Percentiles rank a stretch among this genome's conserved stretches.
Conservation (phyloP, 2,329 filamentous ascomycete genomes). For the Aspergillus pseudoterreus region DNA sequence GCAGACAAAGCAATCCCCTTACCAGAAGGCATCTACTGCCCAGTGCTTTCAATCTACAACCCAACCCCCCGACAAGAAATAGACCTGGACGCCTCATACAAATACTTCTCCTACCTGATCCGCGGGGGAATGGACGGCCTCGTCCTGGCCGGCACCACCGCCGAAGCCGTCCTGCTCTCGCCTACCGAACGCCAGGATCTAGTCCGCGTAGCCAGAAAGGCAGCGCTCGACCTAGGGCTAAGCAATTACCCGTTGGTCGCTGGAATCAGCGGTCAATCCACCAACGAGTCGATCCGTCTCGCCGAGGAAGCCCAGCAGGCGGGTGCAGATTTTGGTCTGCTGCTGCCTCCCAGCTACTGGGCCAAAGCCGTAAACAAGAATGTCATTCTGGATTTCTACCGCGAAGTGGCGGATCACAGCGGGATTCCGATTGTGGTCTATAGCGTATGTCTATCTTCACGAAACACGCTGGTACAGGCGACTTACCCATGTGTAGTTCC, state of each 20-base stretch:
- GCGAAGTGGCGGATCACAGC: conserved; percentile 35
- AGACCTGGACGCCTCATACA: conserved; percentile 45
- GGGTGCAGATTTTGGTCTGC: conserved; percentile 38
- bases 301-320: conserved; percentile 37
- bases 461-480: no score
- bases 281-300: conserved; percentile 40
- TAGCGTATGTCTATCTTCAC: conserved; percentile 31
- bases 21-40: conserved; percentile 45
- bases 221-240: conserved; percentile 32
- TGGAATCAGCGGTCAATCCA: conserved; percentile 39
- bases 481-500: conserved; percentile 19
- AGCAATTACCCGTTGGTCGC: conserved; percentile 38
- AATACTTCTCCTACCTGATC: conserved; percentile 41
- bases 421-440: conserved; percentile 44
- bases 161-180: conserved; percentile 44
- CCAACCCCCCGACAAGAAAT: conserved; percentile 39
- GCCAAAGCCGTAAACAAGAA: conserved; percentile 33
- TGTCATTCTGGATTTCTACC: conserved; percentile 34
- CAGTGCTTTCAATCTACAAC: conserved; percentile 48
- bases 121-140: conserved; percentile 43
- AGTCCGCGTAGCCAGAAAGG: conserved; percentile 37
- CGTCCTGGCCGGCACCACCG: conserved; percentile 48
- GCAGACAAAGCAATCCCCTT: conserved; percentile 37
- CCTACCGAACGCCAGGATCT: conserved; percentile 41
- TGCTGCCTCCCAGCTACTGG: conserved; percentile 43